phyloP scores from a whole-genome alignment of 495 filamentous ascomycete species.

The Clohesyomyces aquaticus region DNA sequence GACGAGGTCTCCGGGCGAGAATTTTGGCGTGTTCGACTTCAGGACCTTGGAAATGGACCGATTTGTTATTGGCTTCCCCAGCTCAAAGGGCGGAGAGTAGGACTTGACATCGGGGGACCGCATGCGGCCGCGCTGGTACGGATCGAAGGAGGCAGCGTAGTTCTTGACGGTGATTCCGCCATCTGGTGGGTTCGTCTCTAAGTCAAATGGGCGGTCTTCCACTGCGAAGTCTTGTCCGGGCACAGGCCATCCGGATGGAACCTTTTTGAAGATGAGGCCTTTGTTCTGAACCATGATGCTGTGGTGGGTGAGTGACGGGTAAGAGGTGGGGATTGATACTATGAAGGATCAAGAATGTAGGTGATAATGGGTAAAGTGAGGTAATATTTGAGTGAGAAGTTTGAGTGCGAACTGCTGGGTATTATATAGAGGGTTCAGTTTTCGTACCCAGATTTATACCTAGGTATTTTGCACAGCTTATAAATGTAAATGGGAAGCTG shows the following conservation, averaged over 20 bases:
- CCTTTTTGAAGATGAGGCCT: slow-evolving; percentile 73
- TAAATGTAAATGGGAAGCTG: too few species aligned
- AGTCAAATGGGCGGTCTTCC: slow-evolving; percentile 69
- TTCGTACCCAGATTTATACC: too few species aligned
- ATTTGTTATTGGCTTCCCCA: slow-evolving; percentile 51
- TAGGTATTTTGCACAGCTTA: too few species aligned
- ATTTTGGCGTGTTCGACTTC: slow-evolving; percentile 44
- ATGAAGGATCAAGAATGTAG: too few species aligned
- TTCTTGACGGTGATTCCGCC: slow-evolving; percentile 74
- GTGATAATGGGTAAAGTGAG: too few species aligned
- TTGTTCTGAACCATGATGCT: slow-evolving; percentile 66
- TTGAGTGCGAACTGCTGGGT: too few species aligned
- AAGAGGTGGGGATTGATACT: neutral
- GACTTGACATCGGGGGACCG: slow-evolving; percentile 45
- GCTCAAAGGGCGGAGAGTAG: slow-evolving; percentile 47
- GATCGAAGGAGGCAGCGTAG: slow-evolving; percentile 82
- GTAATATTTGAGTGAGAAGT: too few species aligned
- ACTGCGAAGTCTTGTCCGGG: slow-evolving; percentile 73
- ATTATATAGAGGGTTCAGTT: too few species aligned
- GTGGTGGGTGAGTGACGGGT: neutral
- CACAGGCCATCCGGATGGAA: slow-evolving; percentile 71
- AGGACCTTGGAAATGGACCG: slow-evolving; percentile 44
- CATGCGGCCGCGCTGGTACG: slow-evolving; percentile 78
- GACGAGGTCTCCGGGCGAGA: slow-evolving; percentile 45
- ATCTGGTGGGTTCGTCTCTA: slow-evolving; percentile 62